Base-by-base conservation (phyloP, 148 eudicot genomes). In the Vaccinium darrowii region DNA sequence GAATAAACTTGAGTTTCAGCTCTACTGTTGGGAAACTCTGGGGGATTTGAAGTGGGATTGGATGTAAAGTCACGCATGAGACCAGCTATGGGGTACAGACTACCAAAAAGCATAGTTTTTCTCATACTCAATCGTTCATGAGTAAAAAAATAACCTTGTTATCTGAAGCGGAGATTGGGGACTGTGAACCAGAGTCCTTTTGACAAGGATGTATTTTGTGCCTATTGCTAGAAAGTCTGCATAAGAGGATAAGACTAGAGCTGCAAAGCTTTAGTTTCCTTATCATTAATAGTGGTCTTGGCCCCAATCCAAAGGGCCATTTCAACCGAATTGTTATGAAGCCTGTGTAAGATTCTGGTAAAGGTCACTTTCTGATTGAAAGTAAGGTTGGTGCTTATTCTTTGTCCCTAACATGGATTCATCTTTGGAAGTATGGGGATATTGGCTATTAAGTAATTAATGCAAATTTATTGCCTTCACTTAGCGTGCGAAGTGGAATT, bases 291-390 rank as follows among this genome's bases (percentile, higher is more conserved):
- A 47, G 57, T 77, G 30, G 49, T 30, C 57, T 77, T 50, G 80
- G 36, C 80, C 16, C 80, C 27, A 11, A 77, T 77, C 57, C 10
- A 2, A 50, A 8, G 16, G 33, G 8, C 25, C 19, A 76, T 76
- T 49, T 76, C 36, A n/a, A 23, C 30, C 57, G 12, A 12, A 25
- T 78, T 52, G 58, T 78, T 12, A n/a, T 10, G 13, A 14, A 78
- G 33, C 80, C 58, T 50, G 80, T 51, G 19, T 78, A 14, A 52
- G 80, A 78, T 78, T 78, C 15, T 78, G 60, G 62, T 21, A 53
- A 52, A 78, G 62, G 62, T 52, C 81, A 30, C 81, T 78, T 51
- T 33, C 43, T 78, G 58, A 78, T 52, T 78, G 16, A 23, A 76
- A 25, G n/a, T 13, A 21, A 43, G 39, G 43, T 78, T 53, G 33